These are phyloP conservation scores for Chaetomiaceae sp. DNA, from an alignment of 2,329 filamentous ascomycete genomes.

Conservation along the genomic window DNA sequence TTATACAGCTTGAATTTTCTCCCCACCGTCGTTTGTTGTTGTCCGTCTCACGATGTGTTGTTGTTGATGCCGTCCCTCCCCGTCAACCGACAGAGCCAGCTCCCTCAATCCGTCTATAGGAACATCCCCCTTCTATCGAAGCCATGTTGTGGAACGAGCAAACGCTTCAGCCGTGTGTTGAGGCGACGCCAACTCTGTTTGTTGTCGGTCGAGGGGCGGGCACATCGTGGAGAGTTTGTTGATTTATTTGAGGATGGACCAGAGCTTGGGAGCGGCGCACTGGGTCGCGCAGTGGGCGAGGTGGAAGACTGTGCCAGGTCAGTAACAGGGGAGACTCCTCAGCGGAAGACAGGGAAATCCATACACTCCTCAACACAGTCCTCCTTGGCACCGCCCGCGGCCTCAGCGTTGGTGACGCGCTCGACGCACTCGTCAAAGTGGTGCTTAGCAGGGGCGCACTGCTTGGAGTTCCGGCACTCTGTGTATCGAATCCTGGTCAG, in stretches of 20 bases:
- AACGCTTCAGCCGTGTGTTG: conserved; percentile 12
- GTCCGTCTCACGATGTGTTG: conserved; percentile 2
- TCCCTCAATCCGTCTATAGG: conserved; percentile 14
- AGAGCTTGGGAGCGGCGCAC: conserved; percentile 96
- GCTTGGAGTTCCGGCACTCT: conserved; percentile 87
- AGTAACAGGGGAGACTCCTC: background rate
- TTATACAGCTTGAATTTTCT: conserved; percentile 17
- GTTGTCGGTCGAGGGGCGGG: conserved; percentile 6
- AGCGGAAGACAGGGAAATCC: conserved; percentile 33
- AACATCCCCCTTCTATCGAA: conserved; percentile 14
- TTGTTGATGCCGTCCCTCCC: background rate
- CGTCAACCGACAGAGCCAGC: conserved; percentile 7
- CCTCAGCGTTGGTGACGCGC: conserved; percentile 67
- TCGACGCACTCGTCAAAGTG: conserved; percentile 98
- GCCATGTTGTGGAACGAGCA: conserved; percentile 13
- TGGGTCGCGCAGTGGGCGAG: conserved; percentile 90
- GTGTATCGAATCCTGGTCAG: conserved; percentile 29
- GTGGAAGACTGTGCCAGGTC: conserved; percentile 76
- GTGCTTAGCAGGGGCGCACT: conserved; percentile 87
- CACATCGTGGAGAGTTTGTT: conserved; percentile 6
- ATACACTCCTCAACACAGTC: conserved; percentile 99
- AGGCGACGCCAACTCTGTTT: conserved; percentile 5
- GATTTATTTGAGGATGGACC: conserved; percentile 80
- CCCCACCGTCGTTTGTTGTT: conserved; percentile 2
- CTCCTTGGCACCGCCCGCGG: conserved; percentile 72